Percentiles rank a stretch among this genome's conserved stretches.
Conservation (phyloP, 306 rosid genomes). For the Pyrus bretschneideri region DNA sequence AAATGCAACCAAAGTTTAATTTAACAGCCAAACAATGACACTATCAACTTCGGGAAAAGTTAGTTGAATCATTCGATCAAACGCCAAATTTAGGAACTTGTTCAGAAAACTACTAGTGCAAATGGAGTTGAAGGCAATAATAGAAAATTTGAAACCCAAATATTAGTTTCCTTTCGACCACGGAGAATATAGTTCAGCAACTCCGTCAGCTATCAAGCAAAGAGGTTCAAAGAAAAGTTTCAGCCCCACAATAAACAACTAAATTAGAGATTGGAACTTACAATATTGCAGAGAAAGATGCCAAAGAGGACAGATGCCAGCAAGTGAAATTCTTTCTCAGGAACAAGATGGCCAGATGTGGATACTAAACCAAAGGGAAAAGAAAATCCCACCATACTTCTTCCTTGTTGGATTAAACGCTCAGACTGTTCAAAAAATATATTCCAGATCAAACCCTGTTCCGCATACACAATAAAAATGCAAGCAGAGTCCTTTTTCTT, state of each 20-base stretch:
- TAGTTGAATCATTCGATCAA: background rate
- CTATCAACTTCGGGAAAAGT: background rate
- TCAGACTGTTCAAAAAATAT: slow-evolving; percentile 3
- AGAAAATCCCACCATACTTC: slow-evolving; percentile 35
- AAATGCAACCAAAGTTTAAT: background rate
- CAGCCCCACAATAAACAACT: background rate
- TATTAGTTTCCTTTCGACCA: background rate
- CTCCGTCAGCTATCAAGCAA: background rate
- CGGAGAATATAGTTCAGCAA: background rate
- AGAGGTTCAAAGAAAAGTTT: background rate
- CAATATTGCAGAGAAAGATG: slow-evolving; percentile 55
- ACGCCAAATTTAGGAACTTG: background rate
- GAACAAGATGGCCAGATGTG: slow-evolving; percentile 25
- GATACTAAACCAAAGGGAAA: slow-evolving; percentile 24
- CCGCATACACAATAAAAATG: slow-evolving; percentile 1
- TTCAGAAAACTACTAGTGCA: background rate
- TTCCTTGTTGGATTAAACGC: background rate
- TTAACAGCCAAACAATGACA: background rate
- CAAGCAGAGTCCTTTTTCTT: background rate
- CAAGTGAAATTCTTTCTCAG: slow-evolving; percentile 54
- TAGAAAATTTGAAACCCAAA: background rate
- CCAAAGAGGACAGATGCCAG: slow-evolving; percentile 51
- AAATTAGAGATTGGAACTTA: slow-evolving; percentile 33
- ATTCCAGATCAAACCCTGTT: background rate
- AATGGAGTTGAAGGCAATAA: background rate